Percentiles rank a stretch among this genome's conserved stretches.
These are phyloP conservation scores for Cantharellus anzutake DNA, from an alignment of 768 basidiomycete genomes.

Conservation along the genomic window DNA sequence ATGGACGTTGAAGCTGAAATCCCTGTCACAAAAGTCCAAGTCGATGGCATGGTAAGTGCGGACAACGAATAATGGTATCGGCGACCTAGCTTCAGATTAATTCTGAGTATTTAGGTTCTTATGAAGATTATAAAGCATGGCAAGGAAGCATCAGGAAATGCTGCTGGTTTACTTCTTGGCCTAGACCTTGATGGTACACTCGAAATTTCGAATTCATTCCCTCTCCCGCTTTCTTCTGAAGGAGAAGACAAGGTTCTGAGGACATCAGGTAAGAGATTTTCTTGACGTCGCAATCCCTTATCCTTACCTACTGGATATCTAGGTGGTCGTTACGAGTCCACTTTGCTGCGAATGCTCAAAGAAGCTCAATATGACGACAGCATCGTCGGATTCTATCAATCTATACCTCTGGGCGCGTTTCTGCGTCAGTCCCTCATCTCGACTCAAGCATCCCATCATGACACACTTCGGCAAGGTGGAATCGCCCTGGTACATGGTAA, in stretches of 20 bases:
- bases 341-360: constrained; percentile 73
- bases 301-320: neutral
- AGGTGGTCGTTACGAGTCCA: constrained; percentile 52
- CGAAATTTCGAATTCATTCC: constrained; percentile 82
- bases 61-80: neutral
- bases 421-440: constrained; percentile 66
- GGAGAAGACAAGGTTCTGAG: constrained; percentile 73
- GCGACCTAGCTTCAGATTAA: neutral
- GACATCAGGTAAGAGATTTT: constrained; percentile 36
- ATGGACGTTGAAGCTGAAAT: constrained; percentile 90
- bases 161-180: constrained; percentile 73
- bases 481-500: constrained; percentile 70
- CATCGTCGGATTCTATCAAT: constrained; percentile 88
- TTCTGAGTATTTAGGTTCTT: constrained; percentile 39
- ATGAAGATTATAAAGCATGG: constrained; percentile 90
- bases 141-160: constrained; percentile 55
- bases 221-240: constrained; percentile 48
- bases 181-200: constrained; percentile 82
- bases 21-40: constrained; percentile 54
- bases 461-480: constrained; percentile 70
- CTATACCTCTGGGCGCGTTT: constrained; percentile 68
- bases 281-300: neutral
- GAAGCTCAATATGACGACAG: constrained; percentile 86
- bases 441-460: constrained; percentile 69
- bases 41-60: constrained; percentile 57